These are phyloP conservation scores for Trichophyton verrucosum DNA, from an alignment of 2,329 filamentous ascomycete genomes.

Conservation along the genomic window DNA sequence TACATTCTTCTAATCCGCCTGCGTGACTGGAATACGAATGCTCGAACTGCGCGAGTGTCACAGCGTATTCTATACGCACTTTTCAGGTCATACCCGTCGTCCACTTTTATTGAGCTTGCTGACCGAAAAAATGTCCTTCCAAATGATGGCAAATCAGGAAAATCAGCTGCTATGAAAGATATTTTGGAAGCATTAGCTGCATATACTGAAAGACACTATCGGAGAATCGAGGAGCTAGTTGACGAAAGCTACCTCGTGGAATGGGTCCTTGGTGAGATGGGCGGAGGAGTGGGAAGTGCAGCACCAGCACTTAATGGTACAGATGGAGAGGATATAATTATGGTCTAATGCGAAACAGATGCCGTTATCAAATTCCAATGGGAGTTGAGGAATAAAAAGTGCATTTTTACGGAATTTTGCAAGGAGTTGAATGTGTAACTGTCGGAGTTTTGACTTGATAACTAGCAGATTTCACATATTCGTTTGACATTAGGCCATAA, in stretches of 20 bases:
- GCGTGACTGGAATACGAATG: slow-evolving; percentile 96
- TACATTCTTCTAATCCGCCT: slow-evolving; percentile 69
- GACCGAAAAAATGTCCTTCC: slow-evolving; percentile 14
- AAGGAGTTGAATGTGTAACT: background rate
- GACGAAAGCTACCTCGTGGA: slow-evolving; percentile 92
- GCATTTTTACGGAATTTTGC: background rate
- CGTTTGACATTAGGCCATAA: background rate
- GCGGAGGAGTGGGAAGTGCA: slow-evolving; percentile 44
- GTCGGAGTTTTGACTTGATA: background rate
- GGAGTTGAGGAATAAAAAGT: background rate
- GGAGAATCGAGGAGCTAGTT: slow-evolving; percentile 72
- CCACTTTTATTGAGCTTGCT: slow-evolving; percentile 59
- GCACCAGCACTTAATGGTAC: slow-evolving; percentile 12
- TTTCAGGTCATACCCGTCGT: slow-evolving; percentile 67
- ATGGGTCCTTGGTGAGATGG: slow-evolving; percentile 90
- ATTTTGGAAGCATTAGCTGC: slow-evolving; percentile 75
- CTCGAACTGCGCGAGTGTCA: slow-evolving; percentile 68
- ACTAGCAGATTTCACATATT: background rate
- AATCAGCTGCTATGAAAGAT: slow-evolving; percentile 52
- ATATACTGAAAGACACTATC: slow-evolving; percentile 90
- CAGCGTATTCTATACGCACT: slow-evolving; percentile 74
- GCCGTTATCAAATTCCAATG: background rate
- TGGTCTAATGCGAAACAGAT: slow-evolving; percentile 19
- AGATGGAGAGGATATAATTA: slow-evolving; percentile 29
- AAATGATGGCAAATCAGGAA: slow-evolving; percentile 19